A percentile compares a stretch with the other conserved stretches of the same genome.
These are phyloP conservation scores for Delitschia confertaspora DNA, from an alignment of 495 filamentous ascomycete species.

Conservation along the genomic window DNA sequence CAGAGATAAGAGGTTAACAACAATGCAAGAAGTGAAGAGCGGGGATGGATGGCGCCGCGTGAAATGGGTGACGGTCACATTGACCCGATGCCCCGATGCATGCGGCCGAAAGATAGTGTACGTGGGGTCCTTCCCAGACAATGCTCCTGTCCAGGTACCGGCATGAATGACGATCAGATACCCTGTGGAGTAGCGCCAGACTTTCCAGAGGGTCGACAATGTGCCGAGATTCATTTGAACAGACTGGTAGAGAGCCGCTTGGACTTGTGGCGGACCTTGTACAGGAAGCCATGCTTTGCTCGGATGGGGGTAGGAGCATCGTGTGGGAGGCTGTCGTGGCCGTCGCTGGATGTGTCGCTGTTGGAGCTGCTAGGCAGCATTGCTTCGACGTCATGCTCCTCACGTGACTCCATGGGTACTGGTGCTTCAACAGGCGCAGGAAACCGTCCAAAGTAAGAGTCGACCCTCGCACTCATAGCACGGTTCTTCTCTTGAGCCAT, in stretches of 20 bases:
- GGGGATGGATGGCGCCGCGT: too few species aligned
- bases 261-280: slow-evolving; percentile 17
- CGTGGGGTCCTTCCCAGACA: too few species aligned
- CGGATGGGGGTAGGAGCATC: slow-evolving; percentile 6
- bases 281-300: slow-evolving; percentile 12
- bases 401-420: not conserved
- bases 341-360: slow-evolving; percentile 24
- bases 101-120: too few species aligned
- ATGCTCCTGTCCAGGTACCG: too few species aligned
- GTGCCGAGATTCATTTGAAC: slow-evolving; percentile 11
- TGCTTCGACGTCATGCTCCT: slow-evolving; percentile 6
- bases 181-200: too few species aligned
- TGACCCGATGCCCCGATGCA: too few species aligned
- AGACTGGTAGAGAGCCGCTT: slow-evolving; percentile 17
- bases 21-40: too few species aligned
- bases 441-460: slow-evolving; percentile 28
- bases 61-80: too few species aligned
- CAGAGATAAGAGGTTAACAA: too few species aligned
- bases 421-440: slow-evolving; percentile 15
- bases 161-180: too few species aligned
- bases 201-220: too few species aligned
- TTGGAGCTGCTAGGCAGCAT: slow-evolving; percentile 6
- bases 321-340: slow-evolving; percentile 16
- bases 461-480: slow-evolving; percentile 32
- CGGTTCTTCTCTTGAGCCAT: slow-evolving; percentile 29